Evolutionary conservation across 768 basidiomycete genomes (phyloP).

Genomic region (Mycena chlorophos): DNA sequence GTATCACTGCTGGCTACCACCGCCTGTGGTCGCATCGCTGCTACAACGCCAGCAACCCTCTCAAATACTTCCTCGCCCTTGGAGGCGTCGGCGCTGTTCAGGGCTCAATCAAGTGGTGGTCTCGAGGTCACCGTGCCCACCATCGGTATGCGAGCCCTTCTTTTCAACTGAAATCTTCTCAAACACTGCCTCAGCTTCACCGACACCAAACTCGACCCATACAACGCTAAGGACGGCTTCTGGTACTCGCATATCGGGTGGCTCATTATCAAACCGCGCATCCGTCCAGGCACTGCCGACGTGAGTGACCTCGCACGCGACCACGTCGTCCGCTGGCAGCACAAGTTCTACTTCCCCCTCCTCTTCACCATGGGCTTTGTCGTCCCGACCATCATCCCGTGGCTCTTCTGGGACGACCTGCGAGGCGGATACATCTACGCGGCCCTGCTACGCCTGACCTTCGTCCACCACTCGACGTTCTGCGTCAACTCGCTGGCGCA

Average conservation of each 20-base stretch:
- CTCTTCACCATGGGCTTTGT: constrained; percentile 70
- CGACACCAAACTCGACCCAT: constrained; percentile 94
- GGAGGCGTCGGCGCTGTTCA: constrained; percentile 90
- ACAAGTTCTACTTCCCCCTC: constrained; percentile 71
- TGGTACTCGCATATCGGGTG: constrained; percentile 85
- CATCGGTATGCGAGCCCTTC: constrained; percentile 64
- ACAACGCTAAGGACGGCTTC: constrained; percentile 87
- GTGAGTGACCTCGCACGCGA: constrained; percentile 83
- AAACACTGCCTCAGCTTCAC: constrained; percentile 44
- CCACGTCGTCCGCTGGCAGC: constrained; percentile 83
- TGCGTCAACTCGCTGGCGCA: constrained; percentile 97
- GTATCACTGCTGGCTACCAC: constrained; percentile 94
- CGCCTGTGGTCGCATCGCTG: constrained; percentile 94
- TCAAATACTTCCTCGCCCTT: constrained; percentile 82
- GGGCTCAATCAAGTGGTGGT: constrained; percentile 99
- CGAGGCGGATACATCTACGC: constrained; percentile 85
- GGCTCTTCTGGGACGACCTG: constrained; percentile 83
- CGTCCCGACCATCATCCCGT: constrained; percentile 75
- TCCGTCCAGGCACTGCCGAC: constrained; percentile 88
- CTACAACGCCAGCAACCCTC: constrained; percentile 83
- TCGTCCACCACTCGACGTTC: constrained; percentile 94
- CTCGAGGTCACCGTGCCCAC: constrained; percentile 93
- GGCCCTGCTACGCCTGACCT: constrained; percentile 70
- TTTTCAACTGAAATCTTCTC: not conserved
- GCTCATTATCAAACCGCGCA: constrained; percentile 90